Percentiles rank a stretch among this genome's conserved stretches.
These are phyloP conservation scores for Cystobasidium ongulense DNA, from an alignment of 768 basidiomycete species.

Conservation along the genomic window DNA sequence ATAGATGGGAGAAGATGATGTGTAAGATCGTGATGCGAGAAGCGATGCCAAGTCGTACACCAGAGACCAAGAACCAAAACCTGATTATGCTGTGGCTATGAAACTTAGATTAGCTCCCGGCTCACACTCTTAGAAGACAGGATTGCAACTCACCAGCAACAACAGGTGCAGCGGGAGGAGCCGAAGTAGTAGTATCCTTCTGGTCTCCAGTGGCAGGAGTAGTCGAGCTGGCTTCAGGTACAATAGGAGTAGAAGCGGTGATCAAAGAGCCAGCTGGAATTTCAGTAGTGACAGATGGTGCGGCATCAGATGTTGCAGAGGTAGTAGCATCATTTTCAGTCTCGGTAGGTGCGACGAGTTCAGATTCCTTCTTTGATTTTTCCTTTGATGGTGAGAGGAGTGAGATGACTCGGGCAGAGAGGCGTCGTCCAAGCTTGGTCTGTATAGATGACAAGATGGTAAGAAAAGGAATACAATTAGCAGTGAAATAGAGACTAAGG, in stretches of 20 bases:
- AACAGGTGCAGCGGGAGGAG: constrained; percentile 15
- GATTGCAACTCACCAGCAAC: neutral
- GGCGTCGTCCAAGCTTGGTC: constrained; percentile 25
- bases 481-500: no score
- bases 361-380: constrained; percentile 28
- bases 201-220: neutral
- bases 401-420: constrained; percentile 8
- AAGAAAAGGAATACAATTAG: neutral
- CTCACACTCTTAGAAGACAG: no score
- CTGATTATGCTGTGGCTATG: constrained; percentile 2
- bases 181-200: neutral
- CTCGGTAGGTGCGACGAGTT: constrained; percentile 16
- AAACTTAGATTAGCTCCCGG: no score
- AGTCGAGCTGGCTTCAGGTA: neutral
- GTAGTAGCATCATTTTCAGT: neutral
- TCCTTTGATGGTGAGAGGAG: constrained; percentile 5
- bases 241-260: constrained; percentile 1
- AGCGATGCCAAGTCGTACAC: neutral
- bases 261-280: constrained; percentile 22
- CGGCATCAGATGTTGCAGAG: constrained; percentile 4
- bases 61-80: neutral
- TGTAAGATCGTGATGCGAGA: neutral
- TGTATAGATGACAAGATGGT: no score
- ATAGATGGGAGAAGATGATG: neutral
- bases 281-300: constrained; percentile 26